Evolutionary conservation across 2,329 filamentous ascomycete genomes (phyloP).

Genomic region (Clonostachys chloroleuca): DNA sequence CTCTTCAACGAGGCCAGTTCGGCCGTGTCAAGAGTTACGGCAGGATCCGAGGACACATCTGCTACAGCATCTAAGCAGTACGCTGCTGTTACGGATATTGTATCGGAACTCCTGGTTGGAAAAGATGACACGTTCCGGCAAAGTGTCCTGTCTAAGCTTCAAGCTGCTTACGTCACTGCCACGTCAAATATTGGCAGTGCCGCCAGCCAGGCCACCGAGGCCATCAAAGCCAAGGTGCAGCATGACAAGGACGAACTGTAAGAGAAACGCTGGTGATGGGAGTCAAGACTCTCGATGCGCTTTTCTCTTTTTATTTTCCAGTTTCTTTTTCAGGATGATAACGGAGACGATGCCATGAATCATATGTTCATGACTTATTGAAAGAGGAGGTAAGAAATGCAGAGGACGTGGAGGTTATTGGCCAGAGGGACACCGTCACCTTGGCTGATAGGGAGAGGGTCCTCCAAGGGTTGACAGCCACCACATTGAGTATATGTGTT

Average conservation of each 20-base stretch:
- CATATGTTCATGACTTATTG: too few species aligned
- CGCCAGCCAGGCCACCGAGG: constrained; percentile 33
- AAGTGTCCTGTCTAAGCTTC: constrained; percentile 69
- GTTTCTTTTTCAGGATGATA: too few species aligned
- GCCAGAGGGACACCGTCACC: background rate
- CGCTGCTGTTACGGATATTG: constrained; percentile 62
- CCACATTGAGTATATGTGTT: too few species aligned
- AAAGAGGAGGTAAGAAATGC: background rate
- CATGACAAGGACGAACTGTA: constrained; percentile 35
- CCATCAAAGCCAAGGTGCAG: constrained; percentile 30
- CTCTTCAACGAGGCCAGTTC: constrained; percentile 42
- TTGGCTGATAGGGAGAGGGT: too few species aligned
- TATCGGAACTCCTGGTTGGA: constrained; percentile 72
- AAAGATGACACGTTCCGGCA: constrained; percentile 80
- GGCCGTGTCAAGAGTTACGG: constrained; percentile 36
- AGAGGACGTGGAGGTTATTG: background rate
- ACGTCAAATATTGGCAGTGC: constrained; percentile 46
- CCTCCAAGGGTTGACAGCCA: too few species aligned
- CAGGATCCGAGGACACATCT: constrained; percentile 46
- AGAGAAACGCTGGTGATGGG: constrained; percentile 3
- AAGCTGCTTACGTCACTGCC: constrained; percentile 67
- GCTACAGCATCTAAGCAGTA: constrained; percentile 63
- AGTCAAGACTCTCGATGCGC: too few species aligned
- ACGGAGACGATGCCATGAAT: too few species aligned
- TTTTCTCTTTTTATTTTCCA: background rate